Base-by-base conservation (phyloP, 768 basidiomycete genomes). In the Boletales sp. region DNA sequence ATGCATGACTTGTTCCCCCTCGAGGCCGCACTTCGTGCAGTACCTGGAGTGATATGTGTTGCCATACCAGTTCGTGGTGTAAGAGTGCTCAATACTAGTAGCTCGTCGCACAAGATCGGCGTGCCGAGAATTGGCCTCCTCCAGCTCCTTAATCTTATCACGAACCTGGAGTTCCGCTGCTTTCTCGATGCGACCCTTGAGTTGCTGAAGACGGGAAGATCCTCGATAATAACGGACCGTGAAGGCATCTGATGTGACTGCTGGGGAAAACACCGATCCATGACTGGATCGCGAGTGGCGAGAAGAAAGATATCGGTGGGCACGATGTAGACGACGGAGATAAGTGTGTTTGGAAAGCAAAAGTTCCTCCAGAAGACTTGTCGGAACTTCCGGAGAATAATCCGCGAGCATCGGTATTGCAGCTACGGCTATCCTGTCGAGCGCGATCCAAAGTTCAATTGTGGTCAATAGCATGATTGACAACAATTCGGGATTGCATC, bases 391-490 rank as follows among this genome's bases (percentile, higher is more conserved):
- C 0, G 72, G 72, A 13, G 64, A 61, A 28, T 67, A 72, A 1
- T 70, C 53, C 0, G 39, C 44, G 3, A 72, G 45, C 8, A 72
- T 50, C 3, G 69, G 62, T 18, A 54, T 61, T 18, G 54, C 41
- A 6, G 21, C 32, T 18, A 61, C 43, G 0, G 50, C 56, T 9
- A 65, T 37, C 11, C 52, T 63, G 48, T 72, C 72, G 2, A 74
- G 46, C 0, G 65, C 72, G 7, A 69, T 46, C 72, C 71, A 72
- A 21, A 72, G 65, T 30, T 77, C 72, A 8, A 65, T 18, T 8
- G 39, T 44, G 4, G 63, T 63, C 42, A 81, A 57, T 34, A 80
- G 53, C 69, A 81, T 74, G 2, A 72, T 46, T 0, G 77, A 78
- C 5, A 64, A 36, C 30, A 65, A 56, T 43, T 78, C 76, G 2